Evolutionary conservation across 768 basidiomycete species (phyloP).

Genomic region (Strobilomyces confusus): DNA sequence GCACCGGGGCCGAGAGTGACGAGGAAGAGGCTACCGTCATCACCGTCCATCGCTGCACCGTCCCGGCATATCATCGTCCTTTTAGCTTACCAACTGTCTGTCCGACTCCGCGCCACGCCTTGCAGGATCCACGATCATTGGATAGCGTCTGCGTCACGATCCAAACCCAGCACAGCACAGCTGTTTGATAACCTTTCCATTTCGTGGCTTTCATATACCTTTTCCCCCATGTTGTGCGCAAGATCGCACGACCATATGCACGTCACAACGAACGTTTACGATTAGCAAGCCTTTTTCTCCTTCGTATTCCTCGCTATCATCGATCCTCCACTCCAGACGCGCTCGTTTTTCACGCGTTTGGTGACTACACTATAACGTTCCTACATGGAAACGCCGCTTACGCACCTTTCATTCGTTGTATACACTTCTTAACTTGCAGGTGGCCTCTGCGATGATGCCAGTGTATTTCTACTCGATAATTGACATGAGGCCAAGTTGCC

Average conservation of each 20-base stretch:
- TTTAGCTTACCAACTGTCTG: conserved; percentile 12
- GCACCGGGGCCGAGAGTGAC: not conserved
- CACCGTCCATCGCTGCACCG: not conserved
- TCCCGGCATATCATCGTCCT: conserved; percentile 17
- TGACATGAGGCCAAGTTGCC: not conserved
- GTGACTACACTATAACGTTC: conserved; percentile 1
- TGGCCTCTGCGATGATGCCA: not conserved
- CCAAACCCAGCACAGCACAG: conserved; percentile 8
- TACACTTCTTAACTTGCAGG: conserved; percentile 2
- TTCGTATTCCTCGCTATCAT: not conserved
- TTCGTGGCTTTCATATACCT: not conserved
- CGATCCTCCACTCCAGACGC: not conserved
- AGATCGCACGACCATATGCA: conserved; percentile 11
- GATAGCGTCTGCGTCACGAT: conserved; percentile 10
- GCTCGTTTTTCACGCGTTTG: conserved; percentile 2
- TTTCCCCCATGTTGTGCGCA: conserved; percentile 3
- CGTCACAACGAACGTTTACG: conserved; percentile 14
- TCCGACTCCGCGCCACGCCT: not conserved
- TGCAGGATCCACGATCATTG: conserved; percentile 2
- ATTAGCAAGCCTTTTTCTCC: not conserved
- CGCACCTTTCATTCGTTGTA: conserved; percentile 2
- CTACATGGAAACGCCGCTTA: not conserved
- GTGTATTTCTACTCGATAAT: conserved; percentile 5
- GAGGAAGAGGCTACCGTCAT: not conserved
- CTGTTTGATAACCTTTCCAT: conserved; percentile 3